Base-by-base conservation (phyloP, 1,284 basidiomycete species). In the Rhodotorula sp. region DNA sequence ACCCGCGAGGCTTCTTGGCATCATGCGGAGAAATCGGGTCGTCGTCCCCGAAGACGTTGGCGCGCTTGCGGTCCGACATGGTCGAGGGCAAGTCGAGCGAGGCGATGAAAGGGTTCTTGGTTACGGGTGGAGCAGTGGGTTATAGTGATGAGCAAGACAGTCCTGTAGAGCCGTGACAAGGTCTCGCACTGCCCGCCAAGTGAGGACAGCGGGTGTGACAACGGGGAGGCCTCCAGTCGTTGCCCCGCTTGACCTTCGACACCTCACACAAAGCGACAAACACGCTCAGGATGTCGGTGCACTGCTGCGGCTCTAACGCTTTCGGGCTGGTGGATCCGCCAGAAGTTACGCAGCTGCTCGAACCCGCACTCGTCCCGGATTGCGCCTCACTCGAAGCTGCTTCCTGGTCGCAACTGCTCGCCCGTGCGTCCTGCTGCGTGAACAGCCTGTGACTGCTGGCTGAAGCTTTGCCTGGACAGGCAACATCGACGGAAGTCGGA, bases 11-110 rank as follows among this genome's bases (percentile, higher is more conserved):
- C 46, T 59, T 62, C 63, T 72, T 72, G 5, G 65, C 65, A 22
- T 61, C 57, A 28, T 40, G 52, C 6, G 37, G 48, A 31, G 56
- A 44, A 20, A 62, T 55, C 30, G 55, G 63, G 28, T 26, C 28
- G 26, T 66, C 65, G 20, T 64, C 63, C 40, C 65, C 67, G 34
- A 69, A 64, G 28, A 67, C 37, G 65, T 67, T 64, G 24, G 62
- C 53, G 2, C 65, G 67, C 67, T 76, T 71, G 67, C 70, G 55
- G 22, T 70, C 67, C 28, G 59, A 53, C 59, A 61, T 61, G 40
- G 22, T 16, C 11, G 40, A 44, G 40, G 40, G 40, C 9, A 13
- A 44, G 28, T n/a, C 9, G 13, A 26, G 9, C 1, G 24, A 16
- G 4, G 20, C 48, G 22, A 24, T 48, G 24, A 44, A 44, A 44